Conservation (phyloP, 495 filamentous ascomycete genomes). For the Cetradonia linearis region DNA sequence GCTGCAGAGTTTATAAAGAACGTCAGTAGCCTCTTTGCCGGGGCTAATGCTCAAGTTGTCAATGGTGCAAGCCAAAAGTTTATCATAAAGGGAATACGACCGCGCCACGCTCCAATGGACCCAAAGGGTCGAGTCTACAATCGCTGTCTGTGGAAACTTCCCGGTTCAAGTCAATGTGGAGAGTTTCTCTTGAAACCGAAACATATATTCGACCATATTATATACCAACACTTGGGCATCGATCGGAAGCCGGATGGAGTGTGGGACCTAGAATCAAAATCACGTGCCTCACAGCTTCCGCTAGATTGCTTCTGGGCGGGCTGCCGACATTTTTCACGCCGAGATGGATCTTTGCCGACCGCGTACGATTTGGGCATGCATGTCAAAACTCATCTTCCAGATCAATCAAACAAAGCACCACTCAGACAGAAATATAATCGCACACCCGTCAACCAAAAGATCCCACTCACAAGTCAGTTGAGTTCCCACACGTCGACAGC, state of each 20-base stretch:
- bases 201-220: constrained; percentile 64
- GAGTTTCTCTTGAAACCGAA: constrained; percentile 49
- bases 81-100: constrained; percentile 85
- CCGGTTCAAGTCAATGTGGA: constrained; percentile 42
- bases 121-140: constrained; percentile 49
- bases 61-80: constrained; percentile 53
- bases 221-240: constrained; percentile 57
- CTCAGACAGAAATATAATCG: constrained; percentile 25
- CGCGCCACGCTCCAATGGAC: constrained; percentile 63
- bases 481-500: constrained; percentile 36
- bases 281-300: constrained; percentile 9
- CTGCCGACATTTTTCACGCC: constrained; percentile 38
- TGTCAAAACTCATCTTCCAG: constrained; percentile 54
- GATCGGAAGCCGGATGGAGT: constrained; percentile 40
- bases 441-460: constrained; percentile 36
- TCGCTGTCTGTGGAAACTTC: constrained; percentile 47
- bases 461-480: constrained; percentile 41
- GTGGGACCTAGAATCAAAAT: constrained; percentile 9
- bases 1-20: constrained; percentile 97
- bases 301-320: constrained; percentile 47
- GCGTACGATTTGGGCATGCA: constrained; percentile 45
- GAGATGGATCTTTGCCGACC: constrained; percentile 30
- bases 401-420: constrained; percentile 30
- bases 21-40: constrained; percentile 67
- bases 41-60: constrained; percentile 74